Evolutionary conservation across 2,329 filamentous ascomycete genomes (phyloP), one percentile per base, ranked within the genome.

Genomic region (Pseudocercospora fuligena): DNA sequence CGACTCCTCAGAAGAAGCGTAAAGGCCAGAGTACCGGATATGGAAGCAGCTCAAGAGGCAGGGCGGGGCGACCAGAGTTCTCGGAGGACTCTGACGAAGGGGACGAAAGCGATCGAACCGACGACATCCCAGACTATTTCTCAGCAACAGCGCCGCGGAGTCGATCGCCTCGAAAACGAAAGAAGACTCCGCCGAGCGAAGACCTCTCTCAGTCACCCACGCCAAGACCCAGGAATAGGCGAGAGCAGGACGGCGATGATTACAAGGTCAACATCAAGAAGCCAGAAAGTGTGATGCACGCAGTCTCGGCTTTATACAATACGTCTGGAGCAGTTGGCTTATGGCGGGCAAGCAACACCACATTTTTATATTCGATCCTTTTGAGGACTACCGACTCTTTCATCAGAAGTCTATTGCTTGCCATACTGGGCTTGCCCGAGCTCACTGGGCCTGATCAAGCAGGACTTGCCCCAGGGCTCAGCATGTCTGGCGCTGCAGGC

Each of bases 281-380:
- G 66, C 84, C 92, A 11, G 91, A 94, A 76, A 94, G 94, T 0
- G 84, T 98, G 65, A 87, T 94, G 73, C 93, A 97, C 71, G 92
- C 95, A 2, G 87, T 99, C 67, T 89, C 90, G 6, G 91, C 96
- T 77, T 82, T 98, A 21, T 98, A 95, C 92, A 86, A 90, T 57
- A 94, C 91, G 72, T 94, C 97, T 77, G 92, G 93, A 40, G 90
- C 90, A 0, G 94, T 93, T 85, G 95, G 95, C 4, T 89, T 97
- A 5, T 99, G 94, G 94, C 97, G 97, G 78, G 87, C 90, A 8
- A 92, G 93, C 43, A 98, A 98, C 77, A 89, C 92, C 14, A 96
- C 93, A 1, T 99, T 98, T 75, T 84, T 98, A 59, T 97, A 98
- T 80, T 92, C 90, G 0, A 88, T 97, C 56, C 85, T 98, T 19